These are phyloP conservation scores for Coniochaeta sp. DNA, from an alignment of 2,329 filamentous ascomycete species.

Conservation along the genomic window DNA sequence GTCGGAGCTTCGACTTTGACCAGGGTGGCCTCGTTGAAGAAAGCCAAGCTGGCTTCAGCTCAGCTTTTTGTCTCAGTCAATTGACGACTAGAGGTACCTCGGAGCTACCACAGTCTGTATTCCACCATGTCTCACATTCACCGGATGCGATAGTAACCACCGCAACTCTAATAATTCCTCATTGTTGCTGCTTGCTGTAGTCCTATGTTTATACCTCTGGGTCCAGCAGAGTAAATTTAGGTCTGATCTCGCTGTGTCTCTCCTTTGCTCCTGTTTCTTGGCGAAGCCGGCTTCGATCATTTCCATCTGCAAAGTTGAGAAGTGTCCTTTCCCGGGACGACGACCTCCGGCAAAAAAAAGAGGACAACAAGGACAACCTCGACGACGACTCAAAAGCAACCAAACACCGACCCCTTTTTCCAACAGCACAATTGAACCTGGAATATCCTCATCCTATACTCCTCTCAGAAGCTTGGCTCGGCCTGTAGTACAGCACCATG, in stretches of 20 bases:
- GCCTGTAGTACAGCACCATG: conserved; percentile 34
- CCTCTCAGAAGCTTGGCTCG: background rate
- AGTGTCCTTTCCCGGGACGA: conserved; percentile 2
- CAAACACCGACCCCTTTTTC: background rate
- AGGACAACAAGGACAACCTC: too few species aligned
- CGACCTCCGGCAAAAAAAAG: conserved; percentile 1
- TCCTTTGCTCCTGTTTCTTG: background rate
- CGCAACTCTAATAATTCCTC: too few species aligned
- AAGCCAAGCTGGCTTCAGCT: background rate
- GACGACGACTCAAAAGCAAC: background rate
- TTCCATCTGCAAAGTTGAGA: background rate
- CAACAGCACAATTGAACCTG: background rate
- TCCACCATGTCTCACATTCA: background rate
- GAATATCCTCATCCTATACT: background rate
- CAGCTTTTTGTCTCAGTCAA: background rate
- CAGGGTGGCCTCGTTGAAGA: background rate
- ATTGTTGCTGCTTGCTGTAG: too few species aligned
- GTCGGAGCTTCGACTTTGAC: background rate
- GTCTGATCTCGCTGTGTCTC: background rate
- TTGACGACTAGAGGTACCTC: too few species aligned
- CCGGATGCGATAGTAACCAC: background rate
- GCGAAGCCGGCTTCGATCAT: conserved; percentile 1
- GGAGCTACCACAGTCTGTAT: background rate
- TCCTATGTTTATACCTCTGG: background rate
- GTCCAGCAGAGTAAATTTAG: background rate